A percentile compares a stretch with the other conserved stretches of the same genome.
Conservation (phyloP, 2,329 filamentous ascomycete species). For the Botrytis aclada region DNA sequence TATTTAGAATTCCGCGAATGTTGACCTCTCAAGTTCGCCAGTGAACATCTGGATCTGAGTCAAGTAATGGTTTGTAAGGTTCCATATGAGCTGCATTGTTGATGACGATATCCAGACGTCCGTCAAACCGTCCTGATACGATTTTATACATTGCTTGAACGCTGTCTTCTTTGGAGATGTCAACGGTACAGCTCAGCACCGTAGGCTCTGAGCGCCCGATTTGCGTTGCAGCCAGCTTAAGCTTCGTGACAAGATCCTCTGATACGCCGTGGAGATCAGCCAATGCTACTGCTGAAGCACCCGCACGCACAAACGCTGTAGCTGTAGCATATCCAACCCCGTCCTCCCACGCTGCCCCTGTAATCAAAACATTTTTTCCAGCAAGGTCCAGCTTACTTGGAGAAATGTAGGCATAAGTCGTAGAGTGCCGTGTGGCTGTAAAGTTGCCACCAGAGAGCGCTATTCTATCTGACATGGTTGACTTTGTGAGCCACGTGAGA, state of each 20-base stretch:
- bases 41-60: constrained; percentile 21
- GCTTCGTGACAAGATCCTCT: background rate
- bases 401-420: constrained; percentile 12
- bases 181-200: constrained; percentile 3
- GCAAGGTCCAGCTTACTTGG: background rate
- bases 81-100: constrained; percentile 29
- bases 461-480: background rate
- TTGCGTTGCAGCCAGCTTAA: constrained; percentile 9
- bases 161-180: background rate
- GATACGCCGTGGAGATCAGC: background rate
- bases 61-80: constrained; percentile 15
- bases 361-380: constrained; percentile 4
- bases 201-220: background rate
- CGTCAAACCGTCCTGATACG: constrained; percentile 6
- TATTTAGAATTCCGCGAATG: constrained; percentile 23
- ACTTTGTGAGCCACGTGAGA: background rate
- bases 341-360: constrained; percentile 14
- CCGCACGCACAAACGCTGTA: constrained; percentile 11
- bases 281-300: constrained; percentile 13
- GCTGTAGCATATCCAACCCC: constrained; percentile 17
- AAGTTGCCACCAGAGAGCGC: constrained; percentile 7
- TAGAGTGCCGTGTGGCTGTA: constrained; percentile 7
- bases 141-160: constrained; percentile 3
- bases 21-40: constrained; percentile 30
- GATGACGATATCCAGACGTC: constrained; percentile 28